These are phyloP conservation scores for Penicillium glabrum DNA, from an alignment of 2,329 filamentous ascomycete species.

Conservation along the genomic window DNA sequence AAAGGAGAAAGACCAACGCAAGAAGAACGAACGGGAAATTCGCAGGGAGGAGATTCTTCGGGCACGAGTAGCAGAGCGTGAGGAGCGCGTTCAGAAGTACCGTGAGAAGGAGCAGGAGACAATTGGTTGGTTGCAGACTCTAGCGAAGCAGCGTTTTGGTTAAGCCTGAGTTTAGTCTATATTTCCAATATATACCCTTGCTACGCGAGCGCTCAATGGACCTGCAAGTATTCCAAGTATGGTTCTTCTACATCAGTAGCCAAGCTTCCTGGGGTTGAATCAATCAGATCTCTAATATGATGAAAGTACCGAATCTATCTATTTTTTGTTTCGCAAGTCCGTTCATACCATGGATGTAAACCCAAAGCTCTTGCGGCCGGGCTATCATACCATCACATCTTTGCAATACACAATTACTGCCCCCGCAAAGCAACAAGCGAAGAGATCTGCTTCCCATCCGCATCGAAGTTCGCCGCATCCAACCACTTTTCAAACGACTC, in stretches of 20 bases:
- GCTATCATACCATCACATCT: neutral
- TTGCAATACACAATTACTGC: neutral
- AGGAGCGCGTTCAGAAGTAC: conserved; percentile 70
- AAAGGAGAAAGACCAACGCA: conserved; percentile 64
- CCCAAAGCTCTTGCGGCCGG: neutral
- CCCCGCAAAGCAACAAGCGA: conserved; percentile 8
- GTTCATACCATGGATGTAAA: neutral
- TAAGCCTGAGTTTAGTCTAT: conserved; percentile 25
- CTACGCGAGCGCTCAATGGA: neutral
- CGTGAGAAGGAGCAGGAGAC: conserved; percentile 78
- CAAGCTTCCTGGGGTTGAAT: neutral
- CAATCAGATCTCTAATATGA: neutral
- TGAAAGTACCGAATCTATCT: neutral
- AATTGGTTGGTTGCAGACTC: conserved; percentile 73
- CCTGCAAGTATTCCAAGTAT: neutral
- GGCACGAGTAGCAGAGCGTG: conserved; percentile 74
- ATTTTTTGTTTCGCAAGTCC: neutral
- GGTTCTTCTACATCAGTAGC: neutral
- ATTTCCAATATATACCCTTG: neutral
- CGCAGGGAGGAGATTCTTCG: conserved; percentile 76
- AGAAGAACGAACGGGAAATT: conserved; percentile 82
- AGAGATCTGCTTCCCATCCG: conserved; percentile 8
- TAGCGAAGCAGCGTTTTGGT: conserved; percentile 80
- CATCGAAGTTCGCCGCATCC: conserved; percentile 16
- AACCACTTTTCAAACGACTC: conserved; percentile 17